Evolutionary conservation across 2,329 filamentous ascomycete species (phyloP), one percentile per base, ranked within the genome.

Genomic region (Penicillium sp.): DNA sequence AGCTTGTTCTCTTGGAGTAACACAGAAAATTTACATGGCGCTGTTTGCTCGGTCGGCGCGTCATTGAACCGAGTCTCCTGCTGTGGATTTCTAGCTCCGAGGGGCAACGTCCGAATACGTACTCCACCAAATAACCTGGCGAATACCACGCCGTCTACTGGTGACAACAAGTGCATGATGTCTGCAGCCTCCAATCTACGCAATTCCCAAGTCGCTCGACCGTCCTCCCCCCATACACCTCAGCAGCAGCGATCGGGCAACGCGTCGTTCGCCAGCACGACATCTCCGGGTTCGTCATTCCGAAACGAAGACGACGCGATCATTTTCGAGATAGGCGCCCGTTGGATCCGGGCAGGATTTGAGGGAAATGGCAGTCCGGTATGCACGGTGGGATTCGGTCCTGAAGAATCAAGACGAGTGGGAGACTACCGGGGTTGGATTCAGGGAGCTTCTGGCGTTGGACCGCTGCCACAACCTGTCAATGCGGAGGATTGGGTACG

Each of bases 241-340:
- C 76, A 68, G 48, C 69, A 68, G 22, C 65, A 64, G 31, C 83
- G 50, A 68, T 80, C 58, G 75, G 81, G 56, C 69, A 76, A 64
- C 71, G 82, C 62, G 67, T 84, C 58, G 30, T 75, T 70, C 53
- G 79, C 79, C 18, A 76, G 79, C 46, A 82, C 79, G 58, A 81
- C 80, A 27, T 85, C 83, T 5, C 81, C 83, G 2, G 76, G 79
- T 41, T 76, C 76, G 28, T 76, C 76, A 22, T 83, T 81, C 56
- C 81, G 84, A 44, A 79, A 84, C 51, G 91, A 96, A 63, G 94
- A 99, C 65, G 94, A 96, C 60, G 79, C 87, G 6, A 73, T 96
- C 5, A 81, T 99, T 38, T 78, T 96, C 46, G 91, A 97, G 69
- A 70, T 97, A 31, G 92, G 91, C 1, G 82, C 89, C 9, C 83